Percentiles rank a stretch among this genome's conserved stretches.
These are phyloP conservation scores for Diaporthe sp. DNA, from an alignment of 2,329 filamentous ascomycete genomes.

Conservation along the genomic window DNA sequence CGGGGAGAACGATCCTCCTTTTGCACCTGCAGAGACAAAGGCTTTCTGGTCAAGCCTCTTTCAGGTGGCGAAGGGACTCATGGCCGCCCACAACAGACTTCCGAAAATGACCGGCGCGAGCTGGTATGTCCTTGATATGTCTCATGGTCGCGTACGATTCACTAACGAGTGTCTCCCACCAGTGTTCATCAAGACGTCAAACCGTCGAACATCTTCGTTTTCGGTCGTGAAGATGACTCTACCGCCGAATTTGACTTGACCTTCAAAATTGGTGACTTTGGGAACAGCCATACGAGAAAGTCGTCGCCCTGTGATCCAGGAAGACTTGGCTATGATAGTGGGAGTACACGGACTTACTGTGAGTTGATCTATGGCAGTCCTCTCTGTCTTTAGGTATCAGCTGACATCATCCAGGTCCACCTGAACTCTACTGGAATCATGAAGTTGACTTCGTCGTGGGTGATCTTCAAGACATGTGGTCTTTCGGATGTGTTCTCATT, in stretches of 20 bases:
- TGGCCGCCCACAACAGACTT: not conserved
- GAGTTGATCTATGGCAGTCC: not conserved
- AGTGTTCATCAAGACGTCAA: constrained; percentile 26
- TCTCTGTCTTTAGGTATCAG: fast-evolving
- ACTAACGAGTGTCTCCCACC: not conserved
- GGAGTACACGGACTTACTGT: not conserved
- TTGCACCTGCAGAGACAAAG: not conserved
- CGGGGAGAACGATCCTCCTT: not conserved
- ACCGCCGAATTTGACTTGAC: not conserved
- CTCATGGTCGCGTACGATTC: fast-evolving
- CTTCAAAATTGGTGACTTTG: constrained; percentile 20
- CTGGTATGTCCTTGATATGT: not conserved
- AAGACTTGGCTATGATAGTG: not conserved
- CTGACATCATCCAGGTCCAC: not conserved
- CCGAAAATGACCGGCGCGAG: not conserved
- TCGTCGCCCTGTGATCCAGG: not conserved
- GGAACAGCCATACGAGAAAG: not conserved
- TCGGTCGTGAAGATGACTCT: not conserved
- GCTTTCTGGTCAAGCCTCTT: not conserved
- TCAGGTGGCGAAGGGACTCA: not conserved
- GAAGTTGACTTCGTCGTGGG: not conserved
- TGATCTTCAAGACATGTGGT: not conserved
- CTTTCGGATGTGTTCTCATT: not conserved
- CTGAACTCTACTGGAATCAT: constrained; percentile 6
- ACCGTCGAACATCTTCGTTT: constrained; percentile 19